These are phyloP conservation scores for Pseudozyma tsukubaensis DNA, from an alignment of 1,284 basidiomycete genomes.

Conservation along the genomic window DNA sequence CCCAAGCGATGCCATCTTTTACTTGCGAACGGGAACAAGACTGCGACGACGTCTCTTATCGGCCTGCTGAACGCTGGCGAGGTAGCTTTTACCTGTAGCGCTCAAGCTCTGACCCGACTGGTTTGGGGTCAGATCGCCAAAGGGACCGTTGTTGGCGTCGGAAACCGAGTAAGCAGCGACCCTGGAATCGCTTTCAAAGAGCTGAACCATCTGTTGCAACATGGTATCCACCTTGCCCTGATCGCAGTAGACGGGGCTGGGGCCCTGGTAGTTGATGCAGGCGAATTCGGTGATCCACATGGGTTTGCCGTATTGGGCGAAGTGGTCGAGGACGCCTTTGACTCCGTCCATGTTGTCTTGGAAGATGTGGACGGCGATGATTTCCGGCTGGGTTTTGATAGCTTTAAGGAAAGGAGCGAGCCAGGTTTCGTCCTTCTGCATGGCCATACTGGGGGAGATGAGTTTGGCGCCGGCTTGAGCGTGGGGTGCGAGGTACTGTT, in stretches of 20 bases:
- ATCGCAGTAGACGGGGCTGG: constrained; percentile 41
- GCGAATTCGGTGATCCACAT: constrained; percentile 60
- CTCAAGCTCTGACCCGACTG: constrained; percentile 40
- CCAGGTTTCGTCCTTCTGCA: constrained; percentile 57
- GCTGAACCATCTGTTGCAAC: constrained; percentile 42
- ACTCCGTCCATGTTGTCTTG: constrained; percentile 55
- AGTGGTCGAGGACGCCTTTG: constrained; percentile 54
- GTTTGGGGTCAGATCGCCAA: constrained; percentile 40
- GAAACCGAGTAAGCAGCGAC: constrained; percentile 55
- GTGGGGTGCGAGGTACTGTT: constrained; percentile 51
- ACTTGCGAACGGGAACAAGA: constrained; percentile 26
- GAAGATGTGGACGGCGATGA: constrained; percentile 63
- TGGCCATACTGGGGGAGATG: constrained; percentile 56
- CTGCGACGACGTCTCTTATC: constrained; percentile 14
- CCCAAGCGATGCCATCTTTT: constrained; percentile 1
- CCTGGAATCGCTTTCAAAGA: constrained; percentile 49
- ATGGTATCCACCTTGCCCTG: constrained; percentile 47
- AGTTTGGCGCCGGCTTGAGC: constrained; percentile 48
- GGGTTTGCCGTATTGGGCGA: constrained; percentile 47
- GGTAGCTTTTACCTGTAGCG: constrained; percentile 37
- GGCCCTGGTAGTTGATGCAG: constrained; percentile 55
- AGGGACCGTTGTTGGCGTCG: constrained; percentile 56
- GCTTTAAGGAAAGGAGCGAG: constrained; percentile 45
- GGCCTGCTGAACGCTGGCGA: constrained; percentile 32
- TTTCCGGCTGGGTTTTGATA: constrained; percentile 54